Conservation (phyloP, 768 basidiomycete species). For the Leccinum variicolor region DNA sequence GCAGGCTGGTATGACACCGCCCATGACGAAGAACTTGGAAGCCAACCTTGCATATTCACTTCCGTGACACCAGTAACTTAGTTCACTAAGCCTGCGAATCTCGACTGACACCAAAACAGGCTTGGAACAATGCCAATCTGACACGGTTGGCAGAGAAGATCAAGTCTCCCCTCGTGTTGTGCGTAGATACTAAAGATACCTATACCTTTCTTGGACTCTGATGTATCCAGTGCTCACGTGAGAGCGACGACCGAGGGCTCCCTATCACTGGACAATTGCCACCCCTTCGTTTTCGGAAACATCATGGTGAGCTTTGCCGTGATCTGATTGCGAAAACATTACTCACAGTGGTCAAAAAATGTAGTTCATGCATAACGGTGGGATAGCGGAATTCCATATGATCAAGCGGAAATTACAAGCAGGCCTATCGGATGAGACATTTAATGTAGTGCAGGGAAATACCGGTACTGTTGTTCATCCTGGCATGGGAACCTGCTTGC, state of each 20-base stretch:
- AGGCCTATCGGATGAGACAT: conserved; percentile 77
- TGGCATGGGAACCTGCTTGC: background rate
- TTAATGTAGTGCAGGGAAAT: conserved; percentile 86
- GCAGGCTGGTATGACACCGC: conserved; percentile 93
- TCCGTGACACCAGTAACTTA: conserved; percentile 81
- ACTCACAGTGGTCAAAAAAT: background rate
- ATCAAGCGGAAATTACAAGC: conserved; percentile 82
- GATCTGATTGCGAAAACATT: background rate
- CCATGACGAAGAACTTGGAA: conserved; percentile 77
- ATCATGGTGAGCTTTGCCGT: conserved; percentile 64
- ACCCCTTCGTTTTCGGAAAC: conserved; percentile 90
- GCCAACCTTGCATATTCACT: conserved; percentile 93
- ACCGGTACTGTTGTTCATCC: conserved; percentile 56
- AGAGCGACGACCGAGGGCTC: conserved; percentile 92
- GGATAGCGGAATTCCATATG: conserved; percentile 77
- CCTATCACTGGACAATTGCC: conserved; percentile 90
- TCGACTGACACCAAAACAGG: conserved; percentile 44
- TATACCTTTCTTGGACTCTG: background rate
- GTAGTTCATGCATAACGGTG: conserved; percentile 97
- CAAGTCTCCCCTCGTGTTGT: conserved; percentile 94
- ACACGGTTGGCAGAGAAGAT: conserved; percentile 95
- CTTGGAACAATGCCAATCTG: conserved; percentile 96
- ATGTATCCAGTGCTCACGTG: conserved; percentile 69
- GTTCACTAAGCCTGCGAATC: background rate
- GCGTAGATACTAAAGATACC: conserved; percentile 26